Evolutionary conservation across 352 stramenopile species (phyloP).

Genomic region (Phytophthora tubulina): DNA sequence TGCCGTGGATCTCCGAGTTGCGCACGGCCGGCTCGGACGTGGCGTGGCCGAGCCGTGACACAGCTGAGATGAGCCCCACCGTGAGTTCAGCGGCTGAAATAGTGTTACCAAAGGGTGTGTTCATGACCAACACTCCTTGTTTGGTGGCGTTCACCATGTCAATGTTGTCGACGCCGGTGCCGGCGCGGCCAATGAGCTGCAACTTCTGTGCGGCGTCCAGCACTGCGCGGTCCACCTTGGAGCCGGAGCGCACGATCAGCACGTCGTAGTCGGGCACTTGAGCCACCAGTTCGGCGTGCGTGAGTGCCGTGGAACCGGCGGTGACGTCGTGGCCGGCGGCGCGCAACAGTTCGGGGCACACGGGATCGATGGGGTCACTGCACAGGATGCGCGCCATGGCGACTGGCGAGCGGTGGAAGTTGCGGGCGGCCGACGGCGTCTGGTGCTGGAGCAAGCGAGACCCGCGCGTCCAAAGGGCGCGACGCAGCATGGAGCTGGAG

Average conservation of each 20-base stretch:
- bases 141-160: slow-evolving; percentile 92
- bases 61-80: slow-evolving; percentile 89
- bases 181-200: slow-evolving; percentile 90
- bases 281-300: slow-evolving; percentile 70
- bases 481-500: slow-evolving; percentile 60
- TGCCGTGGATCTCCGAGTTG: slow-evolving; percentile 69
- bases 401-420: slow-evolving; percentile 53
- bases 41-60: slow-evolving; percentile 50
- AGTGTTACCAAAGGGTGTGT: slow-evolving; percentile 96
- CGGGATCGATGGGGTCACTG: slow-evolving; percentile 87
- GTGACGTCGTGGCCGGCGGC: slow-evolving; percentile 89
- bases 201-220: slow-evolving; percentile 69
- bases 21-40: slow-evolving; percentile 37
- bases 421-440: slow-evolving; percentile 13
- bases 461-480: slow-evolving; percentile 45
- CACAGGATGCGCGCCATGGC: slow-evolving; percentile 89
- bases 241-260: slow-evolving; percentile 89
- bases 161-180: slow-evolving; percentile 95
- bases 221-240: slow-evolving; percentile 77
- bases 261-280: slow-evolving; percentile 89
- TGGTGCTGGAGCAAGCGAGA: slow-evolving; percentile 48
- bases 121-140: slow-evolving; percentile 96
- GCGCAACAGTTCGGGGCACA: slow-evolving; percentile 84
- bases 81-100: slow-evolving; percentile 96
- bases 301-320: slow-evolving; percentile 50